phyloP scores from a whole-genome alignment of 257 asterid genomes.

The Solanum ahanhuiri region DNA sequence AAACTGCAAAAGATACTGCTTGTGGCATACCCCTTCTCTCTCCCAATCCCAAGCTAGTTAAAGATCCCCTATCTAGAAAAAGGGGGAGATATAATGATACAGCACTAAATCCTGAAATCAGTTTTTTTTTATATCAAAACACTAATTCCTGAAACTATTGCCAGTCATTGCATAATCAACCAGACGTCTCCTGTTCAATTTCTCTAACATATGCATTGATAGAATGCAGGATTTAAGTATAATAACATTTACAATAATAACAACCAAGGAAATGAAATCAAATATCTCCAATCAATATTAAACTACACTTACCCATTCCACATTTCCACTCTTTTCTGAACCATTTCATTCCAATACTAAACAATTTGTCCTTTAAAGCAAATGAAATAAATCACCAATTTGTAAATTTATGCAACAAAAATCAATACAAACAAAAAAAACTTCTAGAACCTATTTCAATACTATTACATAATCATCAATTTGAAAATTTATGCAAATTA shows the following conservation, averaged over 20 bases:
- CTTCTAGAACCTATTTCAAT: conserved; percentile 28
- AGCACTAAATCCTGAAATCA: neutral
- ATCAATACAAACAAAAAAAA: neutral
- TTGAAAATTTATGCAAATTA: neutral
- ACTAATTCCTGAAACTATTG: neutral
- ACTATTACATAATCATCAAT: neutral
- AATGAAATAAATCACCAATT: neutral
- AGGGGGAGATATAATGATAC: neutral
- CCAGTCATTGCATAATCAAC: neutral
- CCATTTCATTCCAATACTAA: neutral
- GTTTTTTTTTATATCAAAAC: neutral
- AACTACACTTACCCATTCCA: neutral
- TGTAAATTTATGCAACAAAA: neutral
- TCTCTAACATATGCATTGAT: neutral
- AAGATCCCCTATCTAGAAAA: neutral
- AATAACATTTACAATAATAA: neutral
- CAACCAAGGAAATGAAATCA: neutral
- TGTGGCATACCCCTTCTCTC: neutral
- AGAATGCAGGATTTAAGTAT: neutral
- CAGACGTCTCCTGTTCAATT: neutral
- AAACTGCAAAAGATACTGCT: neutral
- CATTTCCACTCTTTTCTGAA: neutral
- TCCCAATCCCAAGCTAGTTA: neutral
- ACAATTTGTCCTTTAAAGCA: neutral
- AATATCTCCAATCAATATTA: neutral